These are phyloP conservation scores for Voacanga thouarsii DNA, from an alignment of 257 asterid genomes.

Conservation along the genomic window DNA sequence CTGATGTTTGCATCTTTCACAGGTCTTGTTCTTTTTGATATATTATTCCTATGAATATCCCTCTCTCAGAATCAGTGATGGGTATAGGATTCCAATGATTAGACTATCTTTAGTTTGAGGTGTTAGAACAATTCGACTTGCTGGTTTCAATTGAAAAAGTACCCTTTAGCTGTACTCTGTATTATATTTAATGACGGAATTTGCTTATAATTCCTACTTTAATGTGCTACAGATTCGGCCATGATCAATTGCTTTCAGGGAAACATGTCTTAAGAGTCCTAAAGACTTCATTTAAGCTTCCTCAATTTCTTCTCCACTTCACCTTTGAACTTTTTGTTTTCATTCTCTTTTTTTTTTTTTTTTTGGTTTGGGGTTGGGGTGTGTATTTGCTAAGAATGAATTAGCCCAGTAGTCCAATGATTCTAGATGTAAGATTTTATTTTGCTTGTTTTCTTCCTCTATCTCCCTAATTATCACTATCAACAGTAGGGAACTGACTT, in stretches of 20 bases:
- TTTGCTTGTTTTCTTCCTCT: neutral
- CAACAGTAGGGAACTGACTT: neutral
- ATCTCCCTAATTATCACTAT: neutral
- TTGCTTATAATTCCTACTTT: neutral
- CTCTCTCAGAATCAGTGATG: neutral
- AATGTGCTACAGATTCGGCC: neutral
- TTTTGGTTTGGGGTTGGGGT: no score
- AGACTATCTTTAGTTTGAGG: neutral
- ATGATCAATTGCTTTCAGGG: neutral
- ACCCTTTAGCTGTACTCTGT: neutral
- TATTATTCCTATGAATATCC: neutral
- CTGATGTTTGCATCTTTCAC: conserved; percentile 49
- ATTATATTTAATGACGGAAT: neutral
- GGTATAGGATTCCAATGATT: neutral
- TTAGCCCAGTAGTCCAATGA: neutral
- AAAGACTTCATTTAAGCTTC: neutral
- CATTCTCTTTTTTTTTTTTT: neutral
- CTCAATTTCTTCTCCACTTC: neutral
- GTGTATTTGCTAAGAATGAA: neutral
- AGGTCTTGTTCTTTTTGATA: conserved; percentile 24
- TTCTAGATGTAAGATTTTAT: neutral
- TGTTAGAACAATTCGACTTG: neutral
- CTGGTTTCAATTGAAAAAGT: neutral
- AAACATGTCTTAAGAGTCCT: neutral
- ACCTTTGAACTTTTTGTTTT: neutral